Base-by-base conservation (phyloP, 192 early-diverging fungal genomes). In the Diversispora epigaea region DNA sequence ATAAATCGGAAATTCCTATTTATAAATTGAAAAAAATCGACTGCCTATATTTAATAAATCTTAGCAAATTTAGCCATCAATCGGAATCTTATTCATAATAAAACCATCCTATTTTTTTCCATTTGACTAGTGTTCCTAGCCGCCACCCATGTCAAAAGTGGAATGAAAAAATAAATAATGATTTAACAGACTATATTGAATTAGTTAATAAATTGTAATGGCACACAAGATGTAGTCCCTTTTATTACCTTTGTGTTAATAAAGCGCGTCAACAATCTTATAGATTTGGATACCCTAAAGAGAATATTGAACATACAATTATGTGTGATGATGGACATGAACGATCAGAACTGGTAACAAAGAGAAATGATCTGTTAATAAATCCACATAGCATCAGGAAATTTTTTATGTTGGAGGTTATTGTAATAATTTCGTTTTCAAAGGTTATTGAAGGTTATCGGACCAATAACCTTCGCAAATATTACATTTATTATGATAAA, bases 151-250 rank as follows among this genome's bases (percentile, higher is more conserved):
- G 62, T 44, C 19, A 64, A 44, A 64, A 64, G 17, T 9, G 19
- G 6, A 39, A 40, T 64, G 17, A 44, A 6, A 32, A 64, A 17
- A 10, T 39, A 44, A 10, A 40, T 11, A 5, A 64, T 39, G 62
- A 64, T 40, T 64, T 39, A 32, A 11, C 11, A 64, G 62, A 64
- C 39, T 64, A 64, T 64, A 64, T 64, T 32, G 62, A 64, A 39
- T 17, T 64, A 6, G 39, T 64, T 64, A 64, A 64, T 64, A 64
- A 64, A 4, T n/a, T n/a, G n/a, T n/a, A n/a, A n/a, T n/a, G n/a
- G n/a, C n/a, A n/a, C n/a, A n/a, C n/a, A n/a, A n/a, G 32, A 40
- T 64, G 62, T 40, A 64, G 62, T 17, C 62, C 62, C 39, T 64
- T 17, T 4, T 64, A 64, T 19, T 64, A 32, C 19, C 32, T 64